These are phyloP conservation scores for Suillus americanus DNA, from an alignment of 768 basidiomycete species.

Conservation along the genomic window DNA sequence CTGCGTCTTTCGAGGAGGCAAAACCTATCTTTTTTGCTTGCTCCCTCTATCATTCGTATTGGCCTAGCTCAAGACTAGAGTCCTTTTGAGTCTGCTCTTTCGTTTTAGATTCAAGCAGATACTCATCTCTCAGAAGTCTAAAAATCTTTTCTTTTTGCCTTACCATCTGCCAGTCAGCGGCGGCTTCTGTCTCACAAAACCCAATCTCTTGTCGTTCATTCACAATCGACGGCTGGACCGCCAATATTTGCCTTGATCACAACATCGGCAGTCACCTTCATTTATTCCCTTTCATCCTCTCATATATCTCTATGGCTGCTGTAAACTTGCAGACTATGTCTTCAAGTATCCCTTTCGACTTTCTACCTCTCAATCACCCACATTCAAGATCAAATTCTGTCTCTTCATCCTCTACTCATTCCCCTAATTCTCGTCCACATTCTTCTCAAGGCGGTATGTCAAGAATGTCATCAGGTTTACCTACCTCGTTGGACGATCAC, in stretches of 20 bases:
- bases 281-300: constrained; percentile 19
- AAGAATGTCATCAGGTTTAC: constrained; percentile 51
- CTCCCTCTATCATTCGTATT: background rate
- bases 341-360: constrained; percentile 67
- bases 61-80: background rate
- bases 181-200: background rate
- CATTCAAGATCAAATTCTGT: constrained; percentile 81
- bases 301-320: constrained; percentile 54
- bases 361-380: constrained; percentile 56
- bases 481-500: constrained; percentile 62
- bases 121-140: background rate
- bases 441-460: constrained; percentile 68
- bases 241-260: constrained; percentile 27
- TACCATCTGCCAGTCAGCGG: background rate
- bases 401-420: constrained; percentile 73
- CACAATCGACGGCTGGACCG: constrained; percentile 57
- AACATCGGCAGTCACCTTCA: constrained; percentile 38
- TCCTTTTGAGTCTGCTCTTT: background rate
- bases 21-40: constrained; percentile 1
- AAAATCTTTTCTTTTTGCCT: constrained; percentile 2
- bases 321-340: constrained; percentile 76
- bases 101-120: background rate
- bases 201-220: constrained; percentile 15
- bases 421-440: constrained; percentile 72
- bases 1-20: constrained; percentile 1